Evolutionary conservation across 805 yeast genomes (phyloP).

Genomic region (Metschnikowia henanensis): DNA sequence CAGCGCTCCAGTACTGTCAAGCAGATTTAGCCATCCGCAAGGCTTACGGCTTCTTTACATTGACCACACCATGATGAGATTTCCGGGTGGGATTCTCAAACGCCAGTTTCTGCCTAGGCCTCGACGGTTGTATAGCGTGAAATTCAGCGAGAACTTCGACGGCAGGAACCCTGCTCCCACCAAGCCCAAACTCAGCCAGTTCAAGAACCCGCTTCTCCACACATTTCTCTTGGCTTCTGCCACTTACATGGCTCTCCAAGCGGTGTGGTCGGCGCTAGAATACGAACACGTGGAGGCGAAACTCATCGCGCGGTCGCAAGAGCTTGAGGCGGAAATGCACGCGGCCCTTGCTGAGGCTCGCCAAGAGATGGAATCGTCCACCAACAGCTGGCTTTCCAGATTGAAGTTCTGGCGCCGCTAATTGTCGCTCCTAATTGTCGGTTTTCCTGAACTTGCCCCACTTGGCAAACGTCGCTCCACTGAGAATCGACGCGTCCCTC

Average conservation of each 20-base stretch:
- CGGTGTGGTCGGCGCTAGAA: conserved; percentile 33
- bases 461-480: conserved; percentile 31
- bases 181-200: conserved; percentile 37
- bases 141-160: conserved; percentile 19
- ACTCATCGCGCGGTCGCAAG: conserved; percentile 15
- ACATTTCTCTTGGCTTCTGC: conserved; percentile 40
- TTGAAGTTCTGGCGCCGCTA: conserved; percentile 22
- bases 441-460: conserved; percentile 28
- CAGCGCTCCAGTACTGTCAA: too few species aligned
- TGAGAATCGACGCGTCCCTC: conserved; percentile 19
- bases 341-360: conserved; percentile 14
- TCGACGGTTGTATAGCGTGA: conserved; percentile 11
- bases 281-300: conserved; percentile 22
- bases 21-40: too few species aligned
- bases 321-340: conserved; percentile 18
- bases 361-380: conserved; percentile 14
- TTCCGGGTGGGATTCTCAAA: not conserved
- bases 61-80: conserved; percentile 1
- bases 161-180: conserved; percentile 12
- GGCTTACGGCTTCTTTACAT: too few species aligned
- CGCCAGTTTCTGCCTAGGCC: not conserved
- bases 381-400: conserved; percentile 15
- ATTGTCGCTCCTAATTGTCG: conserved; percentile 15
- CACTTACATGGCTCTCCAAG: conserved; percentile 36
- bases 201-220: conserved; percentile 38